Base-by-base conservation (phyloP, 805 yeast species). In the Nakazawaea ambrosiae region DNA sequence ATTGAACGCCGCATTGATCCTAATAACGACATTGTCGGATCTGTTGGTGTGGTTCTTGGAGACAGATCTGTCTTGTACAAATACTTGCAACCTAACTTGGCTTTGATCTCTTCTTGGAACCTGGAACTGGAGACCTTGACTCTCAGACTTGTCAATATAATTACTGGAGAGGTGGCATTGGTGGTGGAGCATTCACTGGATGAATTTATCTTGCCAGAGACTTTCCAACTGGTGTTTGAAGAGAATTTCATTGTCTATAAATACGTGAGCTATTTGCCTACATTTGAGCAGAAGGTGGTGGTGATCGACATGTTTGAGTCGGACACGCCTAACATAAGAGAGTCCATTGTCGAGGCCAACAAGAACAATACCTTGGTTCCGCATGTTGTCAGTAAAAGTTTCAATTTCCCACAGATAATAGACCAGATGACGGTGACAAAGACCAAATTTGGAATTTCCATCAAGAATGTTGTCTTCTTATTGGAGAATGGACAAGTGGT, bases 161-260 rank as follows among this genome's bases (percentile, higher is more conserved):
- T 82, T 4, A 73, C 84, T 1, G 97, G 97, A 4, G 70, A 74
- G 30, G 41, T 78, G 0, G 59, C 86, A 7, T 58, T 70, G 47
- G 54, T 66, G 11, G 56, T 63, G 3, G 51, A 52, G 5, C 75
- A 71, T 39, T 65, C 60, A 20, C 60, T 56, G 17, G 52, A 58
- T 4, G 68, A 65, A 5, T 65, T 63, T 19, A 66, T 68, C 4
- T 65, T 65, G 9, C 56, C 57, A 8, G 58, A 35, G 1, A 60
- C 70, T 2, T 53, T 86, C 20, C 60, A 68, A 17, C 49, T 86
- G 20, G 65, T 77, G 1, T 71, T 77, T 55, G 92, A 87, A 34
- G 97, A 90, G 53, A 77, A 89, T 58, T 90, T 92, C 84, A 63
- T 87, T 14, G 67, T 85, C 9, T 81, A 83, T 51, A 64, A 89